Base-by-base conservation (phyloP, 2,329 filamentous ascomycete species). In the Cladosporium sp. region DNA sequence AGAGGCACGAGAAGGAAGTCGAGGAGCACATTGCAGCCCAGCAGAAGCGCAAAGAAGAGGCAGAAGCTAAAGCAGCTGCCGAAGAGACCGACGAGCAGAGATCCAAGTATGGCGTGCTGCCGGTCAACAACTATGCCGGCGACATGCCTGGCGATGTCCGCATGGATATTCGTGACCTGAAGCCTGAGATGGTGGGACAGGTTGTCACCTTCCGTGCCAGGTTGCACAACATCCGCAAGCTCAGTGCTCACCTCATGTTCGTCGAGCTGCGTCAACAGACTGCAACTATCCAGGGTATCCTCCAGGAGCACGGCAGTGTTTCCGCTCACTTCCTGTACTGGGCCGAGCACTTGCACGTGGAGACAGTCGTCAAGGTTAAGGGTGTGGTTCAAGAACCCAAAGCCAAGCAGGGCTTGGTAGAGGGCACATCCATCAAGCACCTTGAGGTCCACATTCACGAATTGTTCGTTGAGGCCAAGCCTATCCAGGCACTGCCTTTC, bases 211-310 rank as follows among this genome's bases (percentile, higher is more conserved):
- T 92, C 74, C 83, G 84, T 39, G 88, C 87, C 35, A 82, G 90
- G 34, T 78, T 94, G 19, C 88, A 93, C 71, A 90, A 91, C 57
- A 80, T 94, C 58, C 85, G 92, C 47, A 87, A 88, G 65, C 82
- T 96, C 76, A 93, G 90, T 69, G 82, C 89, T 65, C 87, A 89
- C 64, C 79, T 96, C 34, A 89, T 91, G 66, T 96, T 96, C 73
- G 77, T 96, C 42, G 83, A 96, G 58, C 88, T 96, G 69, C 87
- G 92, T 56, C 90, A 96, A 74, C 88, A 92, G 74, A 85, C 89
- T 12, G 80, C 83, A 63, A 94, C 91, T 22, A 84, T 96, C 52
- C 92, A 97, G 73, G 91, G 90, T 61, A 89, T 96, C 2, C 77
- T 97, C 39, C 78, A 84, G 60, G 77, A 82, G 63, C 77, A 85